Evolutionary conservation across 164 flowering plant species (phyloP).

Genomic region (Platanus orientalis): DNA sequence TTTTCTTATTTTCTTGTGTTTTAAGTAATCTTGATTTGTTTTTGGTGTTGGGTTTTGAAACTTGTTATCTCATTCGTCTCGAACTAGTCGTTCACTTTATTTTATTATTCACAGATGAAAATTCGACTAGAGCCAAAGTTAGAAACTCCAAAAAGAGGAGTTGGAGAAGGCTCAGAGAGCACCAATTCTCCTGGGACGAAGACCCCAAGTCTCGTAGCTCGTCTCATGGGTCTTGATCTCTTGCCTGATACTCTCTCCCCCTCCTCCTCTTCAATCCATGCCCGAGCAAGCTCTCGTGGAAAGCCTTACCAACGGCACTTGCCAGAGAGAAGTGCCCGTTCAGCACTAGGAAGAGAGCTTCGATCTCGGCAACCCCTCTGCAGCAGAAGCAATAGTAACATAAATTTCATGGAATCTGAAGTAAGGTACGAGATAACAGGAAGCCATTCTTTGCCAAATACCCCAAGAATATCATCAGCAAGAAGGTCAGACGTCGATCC

Average conservation of each 20-base stretch:
- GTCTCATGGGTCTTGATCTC: constrained; percentile 90
- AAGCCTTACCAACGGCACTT: neutral
- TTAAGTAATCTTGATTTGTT: too few species aligned
- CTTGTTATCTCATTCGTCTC: neutral
- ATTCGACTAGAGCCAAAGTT: constrained; percentile 40
- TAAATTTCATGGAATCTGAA: constrained; percentile 7
- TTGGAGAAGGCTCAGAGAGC: constrained; percentile 22
- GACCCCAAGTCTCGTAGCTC: constrained; percentile 79
- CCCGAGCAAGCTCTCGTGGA: constrained; percentile 1
- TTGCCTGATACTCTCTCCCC: constrained; percentile 49
- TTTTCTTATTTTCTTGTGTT: too few species aligned
- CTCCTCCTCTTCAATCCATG: constrained; percentile 10
- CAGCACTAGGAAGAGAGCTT: neutral
- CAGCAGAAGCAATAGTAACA: constrained; percentile 7
- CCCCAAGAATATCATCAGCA: constrained; percentile 60
- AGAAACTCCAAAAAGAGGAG: neutral
- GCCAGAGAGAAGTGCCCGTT: neutral
- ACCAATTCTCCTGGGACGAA: constrained; percentile 51
- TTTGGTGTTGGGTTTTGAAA: neutral
- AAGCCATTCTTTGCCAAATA: constrained; percentile 63
- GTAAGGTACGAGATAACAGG: constrained; percentile 16
- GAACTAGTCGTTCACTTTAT: neutral
- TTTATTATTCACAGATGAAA: constrained; percentile 28
- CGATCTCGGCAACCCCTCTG: constrained; percentile 10
- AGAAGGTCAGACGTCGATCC: constrained; percentile 67